These are phyloP conservation scores for Neonectria magnoliae DNA, from an alignment of 2,329 filamentous ascomycete species.

Conservation along the genomic window DNA sequence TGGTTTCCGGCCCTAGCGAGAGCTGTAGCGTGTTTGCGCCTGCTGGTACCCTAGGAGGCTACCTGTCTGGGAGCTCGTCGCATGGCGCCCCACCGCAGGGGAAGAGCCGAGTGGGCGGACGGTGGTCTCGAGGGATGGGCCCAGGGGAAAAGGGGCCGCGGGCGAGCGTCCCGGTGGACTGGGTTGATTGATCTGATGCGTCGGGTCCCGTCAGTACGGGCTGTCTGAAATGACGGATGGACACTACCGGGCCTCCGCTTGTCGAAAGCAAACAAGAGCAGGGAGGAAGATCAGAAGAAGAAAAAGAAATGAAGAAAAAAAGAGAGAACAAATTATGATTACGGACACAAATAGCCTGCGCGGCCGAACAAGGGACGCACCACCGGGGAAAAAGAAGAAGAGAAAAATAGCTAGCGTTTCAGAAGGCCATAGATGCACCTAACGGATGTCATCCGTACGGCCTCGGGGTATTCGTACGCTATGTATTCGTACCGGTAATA, in stretches of 20 bases:
- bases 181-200: slow-evolving; percentile 47
- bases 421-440: slow-evolving; percentile 1
- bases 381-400: neutral
- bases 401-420: slow-evolving; percentile 8
- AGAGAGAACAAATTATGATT: neutral
- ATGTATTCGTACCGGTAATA: neutral
- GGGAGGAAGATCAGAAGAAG: slow-evolving; percentile 10
- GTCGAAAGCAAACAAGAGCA: slow-evolving; percentile 17
- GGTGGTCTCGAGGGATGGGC: slow-evolving; percentile 31
- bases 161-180: slow-evolving; percentile 43
- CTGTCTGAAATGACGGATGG: slow-evolving; percentile 36
- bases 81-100: slow-evolving; percentile 44
- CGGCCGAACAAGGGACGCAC: neutral
- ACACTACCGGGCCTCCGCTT: slow-evolving; percentile 18
- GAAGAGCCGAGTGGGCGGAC: slow-evolving; percentile 42
- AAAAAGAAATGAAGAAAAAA: slow-evolving; percentile 8
- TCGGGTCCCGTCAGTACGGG: slow-evolving; percentile 39
- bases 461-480: neutral
- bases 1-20: slow-evolving; percentile 39
- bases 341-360: neutral
- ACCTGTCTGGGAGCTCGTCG: slow-evolving; percentile 37
- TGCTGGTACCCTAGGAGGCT: slow-evolving; percentile 37
- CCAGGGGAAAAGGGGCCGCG: slow-evolving; percentile 44
- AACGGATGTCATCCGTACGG: neutral
- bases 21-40: slow-evolving; percentile 33